Percentiles rank a stretch among this genome's conserved stretches.
These are phyloP conservation scores for Santalum album DNA, from an alignment of 164 flowering plant species.

Conservation along the genomic window DNA sequence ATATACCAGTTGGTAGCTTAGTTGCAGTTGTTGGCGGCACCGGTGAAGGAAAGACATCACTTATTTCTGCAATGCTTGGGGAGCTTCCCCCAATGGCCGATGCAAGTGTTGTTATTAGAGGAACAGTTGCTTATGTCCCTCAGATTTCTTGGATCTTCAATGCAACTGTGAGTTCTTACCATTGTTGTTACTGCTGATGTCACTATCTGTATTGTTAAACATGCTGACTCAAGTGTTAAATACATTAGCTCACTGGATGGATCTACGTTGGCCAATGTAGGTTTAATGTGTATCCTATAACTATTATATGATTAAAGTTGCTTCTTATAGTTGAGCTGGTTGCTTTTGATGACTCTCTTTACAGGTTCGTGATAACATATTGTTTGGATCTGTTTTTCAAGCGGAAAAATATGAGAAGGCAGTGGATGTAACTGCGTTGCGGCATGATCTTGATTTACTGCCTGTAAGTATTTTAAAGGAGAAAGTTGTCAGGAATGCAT, in stretches of 20 bases:
- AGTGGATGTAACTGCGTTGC: constrained; percentile 75
- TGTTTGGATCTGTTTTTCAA: constrained; percentile 79
- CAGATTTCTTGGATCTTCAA: constrained; percentile 99
- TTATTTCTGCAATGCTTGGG: constrained; percentile 98
- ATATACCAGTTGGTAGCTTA: constrained; percentile 77
- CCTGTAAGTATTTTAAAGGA: constrained; percentile 50
- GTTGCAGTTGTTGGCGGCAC: constrained; percentile 96
- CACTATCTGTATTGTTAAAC: not conserved
- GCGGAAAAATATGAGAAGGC: constrained; percentile 58
- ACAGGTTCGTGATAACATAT: constrained; percentile 90
- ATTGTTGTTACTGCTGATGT: not conserved
- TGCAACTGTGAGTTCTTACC: constrained; percentile 70
- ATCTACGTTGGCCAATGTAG: too few relatives aligned
- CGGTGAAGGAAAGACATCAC: constrained; percentile 97
- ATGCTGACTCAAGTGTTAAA: not conserved
- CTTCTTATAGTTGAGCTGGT: not conserved
- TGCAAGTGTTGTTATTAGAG: constrained; percentile 63
- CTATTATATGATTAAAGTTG: too few relatives aligned
- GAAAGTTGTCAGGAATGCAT: not conserved
- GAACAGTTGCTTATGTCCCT: constrained; percentile 91
- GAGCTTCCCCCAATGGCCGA: constrained; percentile 68
- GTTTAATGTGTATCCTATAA: too few relatives aligned
- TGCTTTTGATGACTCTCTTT: constrained; percentile 1
- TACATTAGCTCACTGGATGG: too few relatives aligned
- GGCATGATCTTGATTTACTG: constrained; percentile 82